Base-by-base conservation (phyloP, 148 eudicot genomes). In the Fallopia convolvulus region DNA sequence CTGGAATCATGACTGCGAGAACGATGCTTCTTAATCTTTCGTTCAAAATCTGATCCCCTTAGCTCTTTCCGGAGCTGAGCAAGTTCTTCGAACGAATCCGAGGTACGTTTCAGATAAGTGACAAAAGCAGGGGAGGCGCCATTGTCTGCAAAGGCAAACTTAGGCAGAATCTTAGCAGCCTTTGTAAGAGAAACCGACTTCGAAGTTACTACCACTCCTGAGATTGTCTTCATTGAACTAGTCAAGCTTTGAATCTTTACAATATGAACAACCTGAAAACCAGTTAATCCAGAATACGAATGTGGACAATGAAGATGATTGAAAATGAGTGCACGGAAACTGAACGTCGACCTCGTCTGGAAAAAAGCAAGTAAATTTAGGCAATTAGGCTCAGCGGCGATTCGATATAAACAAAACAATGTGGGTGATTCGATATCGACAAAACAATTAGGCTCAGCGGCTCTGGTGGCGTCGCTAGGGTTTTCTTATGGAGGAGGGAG, bases 111-210 rank as follows among this genome's bases (percentile, higher is more conserved):
- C 50, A 90, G 84, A 66, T 89, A 85, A 13, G 83, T 75, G 79
- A 85, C 77, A 58, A 85, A 83, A 0, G 91, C 81, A 30, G 85
- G 83, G 49, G 93, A 84, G 32, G 93, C 89, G 40, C 86, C 89
- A 76, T 90, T 85, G 70, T 88, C 87, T 2, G 80, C 56, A n/a
- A 78, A 55, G 55, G 85, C 83, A 70, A 88, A 91, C n/a, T 76
- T 77, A 9, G 89, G 81, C 12, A 91, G 75, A 60, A 81, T 79
- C 73, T 78, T 85, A 1, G 91, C 86, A 4, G 93, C 91, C 74
- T 83, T 83, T 8, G 90, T 83, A 53, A 89, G 87, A 70, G 86
- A 80, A 17, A 87, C 61, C 4, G 89, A 80, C 53, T 81, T 80
- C 9, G 85, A 50, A 15, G 91, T 84, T n/a, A 81, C 74, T 15